Evolutionary conservation across 176 grass and related monocot genomes (phyloP).

Genomic region (Secale cereale): DNA sequence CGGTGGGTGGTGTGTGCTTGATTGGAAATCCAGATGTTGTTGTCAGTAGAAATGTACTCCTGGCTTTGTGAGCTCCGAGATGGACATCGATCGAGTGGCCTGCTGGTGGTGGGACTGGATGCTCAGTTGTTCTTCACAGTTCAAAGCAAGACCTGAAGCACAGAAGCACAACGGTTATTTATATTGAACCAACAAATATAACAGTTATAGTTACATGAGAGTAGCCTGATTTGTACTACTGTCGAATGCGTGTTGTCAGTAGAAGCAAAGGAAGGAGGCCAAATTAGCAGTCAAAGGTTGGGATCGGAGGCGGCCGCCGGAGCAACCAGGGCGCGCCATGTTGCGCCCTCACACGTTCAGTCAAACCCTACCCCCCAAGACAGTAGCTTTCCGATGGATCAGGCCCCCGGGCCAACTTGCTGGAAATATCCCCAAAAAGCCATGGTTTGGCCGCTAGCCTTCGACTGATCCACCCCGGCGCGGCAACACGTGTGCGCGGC

Average conservation of each 20-base stretch:
- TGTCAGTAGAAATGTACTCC: constrained; percentile 9
- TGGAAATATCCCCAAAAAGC: constrained; percentile 26
- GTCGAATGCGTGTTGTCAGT: background rate
- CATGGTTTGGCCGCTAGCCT: constrained; percentile 10
- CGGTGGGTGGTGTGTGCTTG: background rate
- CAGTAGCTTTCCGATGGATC: constrained; percentile 19
- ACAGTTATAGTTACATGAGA: too few relatives aligned
- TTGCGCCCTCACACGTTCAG: background rate
- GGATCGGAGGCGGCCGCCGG: constrained; percentile 27
- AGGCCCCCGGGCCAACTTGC: background rate
- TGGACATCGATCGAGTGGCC: background rate
- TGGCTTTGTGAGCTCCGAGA: constrained; percentile 1
- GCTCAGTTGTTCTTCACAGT: background rate
- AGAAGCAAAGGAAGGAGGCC: background rate
- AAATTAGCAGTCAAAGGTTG: constrained; percentile 1
- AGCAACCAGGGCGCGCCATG: constrained; percentile 18
- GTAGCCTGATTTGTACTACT: background rate
- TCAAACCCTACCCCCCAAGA: constrained; percentile 2
- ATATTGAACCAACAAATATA: too few relatives aligned
- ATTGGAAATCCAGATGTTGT: background rate
- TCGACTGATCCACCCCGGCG: background rate
- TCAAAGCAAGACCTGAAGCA: background rate
- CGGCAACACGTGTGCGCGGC: background rate
- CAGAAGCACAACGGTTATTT: background rate
- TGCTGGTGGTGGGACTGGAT: background rate